Evolutionary conservation across 495 filamentous ascomycete species (phyloP).

Genomic region (Penicillium chermesinum): DNA sequence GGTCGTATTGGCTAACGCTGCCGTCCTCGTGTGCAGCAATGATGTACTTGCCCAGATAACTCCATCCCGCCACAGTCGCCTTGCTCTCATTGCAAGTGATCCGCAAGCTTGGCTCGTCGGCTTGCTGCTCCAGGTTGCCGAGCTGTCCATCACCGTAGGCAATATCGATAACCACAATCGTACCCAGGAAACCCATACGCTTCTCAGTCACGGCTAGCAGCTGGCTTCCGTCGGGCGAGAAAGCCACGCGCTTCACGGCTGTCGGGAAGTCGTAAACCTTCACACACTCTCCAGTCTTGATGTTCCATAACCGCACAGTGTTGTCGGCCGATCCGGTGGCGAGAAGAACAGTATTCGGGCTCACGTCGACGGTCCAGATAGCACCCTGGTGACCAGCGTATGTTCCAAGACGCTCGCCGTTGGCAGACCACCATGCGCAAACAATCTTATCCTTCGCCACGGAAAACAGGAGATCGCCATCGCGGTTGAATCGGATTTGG

Average conservation of each 20-base stretch:
- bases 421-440: constrained; percentile 90
- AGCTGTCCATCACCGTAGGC: constrained; percentile 65
- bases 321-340: constrained; percentile 96
- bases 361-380: constrained; percentile 97
- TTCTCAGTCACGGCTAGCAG: constrained; percentile 94
- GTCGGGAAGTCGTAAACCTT: constrained; percentile 97
- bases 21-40: constrained; percentile 97
- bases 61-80: constrained; percentile 94
- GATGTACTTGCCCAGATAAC: constrained; percentile 86
- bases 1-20: constrained; percentile 88
- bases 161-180: constrained; percentile 88
- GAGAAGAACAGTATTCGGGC: constrained; percentile 88
- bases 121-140: constrained; percentile 55
- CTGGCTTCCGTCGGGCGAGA: constrained; percentile 83
- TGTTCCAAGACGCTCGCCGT: constrained; percentile 90
- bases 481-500: constrained; percentile 95
- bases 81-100: constrained; percentile 94
- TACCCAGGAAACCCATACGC: constrained; percentile 91
- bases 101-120: constrained; percentile 68
- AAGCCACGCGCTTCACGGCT: constrained; percentile 93
- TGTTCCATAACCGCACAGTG: constrained; percentile 94
- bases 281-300: constrained; percentile 84
- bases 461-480: constrained; percentile 97
- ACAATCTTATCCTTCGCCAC: constrained; percentile 96
- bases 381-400: constrained; percentile 97